Percentiles rank a stretch among this genome's conserved stretches.
Evolutionary conservation across 2,329 filamentous ascomycete genomes (phyloP).

Genomic region (Aspergillus sp.): DNA sequence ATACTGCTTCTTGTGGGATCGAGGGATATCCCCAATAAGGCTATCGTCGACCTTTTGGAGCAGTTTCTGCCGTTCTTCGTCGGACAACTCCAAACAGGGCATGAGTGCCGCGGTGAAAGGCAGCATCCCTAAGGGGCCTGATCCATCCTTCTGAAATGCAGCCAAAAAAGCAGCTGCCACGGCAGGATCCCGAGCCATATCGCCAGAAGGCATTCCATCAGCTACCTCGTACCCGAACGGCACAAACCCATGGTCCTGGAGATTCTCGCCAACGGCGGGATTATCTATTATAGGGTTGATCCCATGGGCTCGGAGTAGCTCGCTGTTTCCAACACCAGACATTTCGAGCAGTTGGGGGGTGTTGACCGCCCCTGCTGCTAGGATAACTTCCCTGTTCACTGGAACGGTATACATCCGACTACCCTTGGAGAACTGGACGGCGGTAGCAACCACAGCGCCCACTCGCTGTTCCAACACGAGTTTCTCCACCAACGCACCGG

Average conservation of each 20-base stretch:
- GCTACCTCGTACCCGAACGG: slow-evolving; percentile 24
- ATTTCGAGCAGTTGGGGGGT: slow-evolving; percentile 60
- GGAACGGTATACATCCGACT: slow-evolving; percentile 29
- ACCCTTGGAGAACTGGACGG: slow-evolving; percentile 17
- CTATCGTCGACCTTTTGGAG: background rate
- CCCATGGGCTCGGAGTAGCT: slow-evolving; percentile 39
- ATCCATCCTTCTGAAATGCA: slow-evolving; percentile 18
- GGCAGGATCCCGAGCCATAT: slow-evolving; percentile 21
- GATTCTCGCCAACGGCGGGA: slow-evolving; percentile 49
- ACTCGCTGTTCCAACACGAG: slow-evolving; percentile 8
- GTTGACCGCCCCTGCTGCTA: slow-evolving; percentile 57
- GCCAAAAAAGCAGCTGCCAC: slow-evolving; percentile 14
- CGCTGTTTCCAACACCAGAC: slow-evolving; percentile 56
- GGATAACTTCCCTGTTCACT: slow-evolving; percentile 52
- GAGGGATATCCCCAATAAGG: background rate
- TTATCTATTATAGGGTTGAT: slow-evolving; percentile 47
- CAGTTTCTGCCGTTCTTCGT: background rate
- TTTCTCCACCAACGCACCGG: slow-evolving; percentile 13
- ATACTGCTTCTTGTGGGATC: background rate
- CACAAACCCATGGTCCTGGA: slow-evolving; percentile 45
- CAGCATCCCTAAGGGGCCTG: slow-evolving; percentile 18
- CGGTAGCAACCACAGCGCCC: slow-evolving; percentile 10
- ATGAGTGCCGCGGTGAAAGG: background rate
- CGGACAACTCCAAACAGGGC: background rate
- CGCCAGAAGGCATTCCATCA: slow-evolving; percentile 19